Evolutionary conservation across 768 basidiomycete species (phyloP), one percentile per base, ranked within the genome.

Genomic region (Amanita fuliginea): DNA sequence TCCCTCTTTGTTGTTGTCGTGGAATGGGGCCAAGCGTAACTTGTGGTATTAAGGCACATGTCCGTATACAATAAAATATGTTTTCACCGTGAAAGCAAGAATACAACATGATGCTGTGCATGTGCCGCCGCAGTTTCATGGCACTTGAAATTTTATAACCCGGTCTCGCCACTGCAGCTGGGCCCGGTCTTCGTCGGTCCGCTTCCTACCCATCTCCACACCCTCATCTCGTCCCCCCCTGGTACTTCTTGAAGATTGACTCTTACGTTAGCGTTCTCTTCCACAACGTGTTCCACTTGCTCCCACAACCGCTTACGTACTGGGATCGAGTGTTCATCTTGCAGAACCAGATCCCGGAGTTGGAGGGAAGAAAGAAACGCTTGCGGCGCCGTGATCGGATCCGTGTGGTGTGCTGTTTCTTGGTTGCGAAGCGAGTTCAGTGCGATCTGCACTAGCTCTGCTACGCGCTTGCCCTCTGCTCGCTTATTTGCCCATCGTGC

Each of bases 181-280:
- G n/a, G 3, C 5, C 22, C 42, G 32, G 41, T 18, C 34, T 11
- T 24, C 18, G 26, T 26, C 40, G 28, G 48, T 4, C 67, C 64
- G 53, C 63, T 70, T 55, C 91, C 91, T 26, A 90, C 78, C 92
- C 92, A 95, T 51, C 84, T 70, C 92, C 92, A 95, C 49, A 91
- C 91, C 55, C 88, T 78, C 66, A 82, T 74, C 67, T 91, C 89
- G 64, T 94, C 90, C 9, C 92, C 91, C 55, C 84, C 84, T 53
- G 72, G 73, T 42, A 87, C 76, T 63, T 95, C 92, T 64, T 87
- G 86, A 46, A 90, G 68, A 61, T 85, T 86, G 26, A 80, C 81
- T 53, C 88, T 77, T 37, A 96, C 87, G 64, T 96, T 96, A 26
- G 88, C 78, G 67, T 96, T 96, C 48, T 81, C 78, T 65, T 94